These are phyloP conservation scores for Trichoderma koningiopsis DNA, from an alignment of 2,329 filamentous ascomycete genomes.

Conservation along the genomic window DNA sequence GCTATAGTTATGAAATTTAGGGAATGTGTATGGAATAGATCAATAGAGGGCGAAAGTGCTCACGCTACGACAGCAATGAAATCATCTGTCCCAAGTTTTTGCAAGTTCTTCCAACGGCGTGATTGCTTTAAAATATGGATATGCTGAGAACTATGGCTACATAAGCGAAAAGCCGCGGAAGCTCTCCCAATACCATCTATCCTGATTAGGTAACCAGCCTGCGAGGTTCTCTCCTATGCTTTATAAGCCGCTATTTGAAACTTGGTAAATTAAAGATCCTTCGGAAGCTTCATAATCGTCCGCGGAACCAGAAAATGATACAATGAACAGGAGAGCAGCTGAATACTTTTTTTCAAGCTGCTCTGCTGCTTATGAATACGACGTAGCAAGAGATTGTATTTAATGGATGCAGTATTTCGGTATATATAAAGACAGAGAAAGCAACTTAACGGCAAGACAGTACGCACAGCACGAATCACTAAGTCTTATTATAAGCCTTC, in stretches of 20 bases:
- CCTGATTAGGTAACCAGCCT: not conserved
- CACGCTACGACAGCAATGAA: not conserved
- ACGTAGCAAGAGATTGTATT: not conserved
- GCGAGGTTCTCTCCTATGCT: not conserved
- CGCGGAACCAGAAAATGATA: not conserved
- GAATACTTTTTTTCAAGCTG: not conserved
- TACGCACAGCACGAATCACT: no score
- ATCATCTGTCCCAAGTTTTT: no score
- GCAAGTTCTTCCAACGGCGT: not conserved
- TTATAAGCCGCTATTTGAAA: not conserved
- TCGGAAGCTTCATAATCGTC: not conserved
- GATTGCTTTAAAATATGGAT: not conserved
- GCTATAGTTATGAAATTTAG: not conserved
- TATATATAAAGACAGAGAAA: not conserved
- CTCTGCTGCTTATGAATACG: not conserved
- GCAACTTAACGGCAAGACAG: no score
- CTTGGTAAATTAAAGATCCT: not conserved
- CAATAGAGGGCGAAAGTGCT: not conserved
- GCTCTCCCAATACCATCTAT: not conserved
- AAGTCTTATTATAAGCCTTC: not conserved
- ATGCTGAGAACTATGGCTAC: not conserved
- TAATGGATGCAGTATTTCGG: not conserved
- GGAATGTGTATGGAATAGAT: not conserved
- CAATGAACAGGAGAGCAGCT: not conserved
- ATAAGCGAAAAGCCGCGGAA: not conserved